phyloP scores from a whole-genome alignment of 139 green algal genomes.

The Asterochloris erici region DNA sequence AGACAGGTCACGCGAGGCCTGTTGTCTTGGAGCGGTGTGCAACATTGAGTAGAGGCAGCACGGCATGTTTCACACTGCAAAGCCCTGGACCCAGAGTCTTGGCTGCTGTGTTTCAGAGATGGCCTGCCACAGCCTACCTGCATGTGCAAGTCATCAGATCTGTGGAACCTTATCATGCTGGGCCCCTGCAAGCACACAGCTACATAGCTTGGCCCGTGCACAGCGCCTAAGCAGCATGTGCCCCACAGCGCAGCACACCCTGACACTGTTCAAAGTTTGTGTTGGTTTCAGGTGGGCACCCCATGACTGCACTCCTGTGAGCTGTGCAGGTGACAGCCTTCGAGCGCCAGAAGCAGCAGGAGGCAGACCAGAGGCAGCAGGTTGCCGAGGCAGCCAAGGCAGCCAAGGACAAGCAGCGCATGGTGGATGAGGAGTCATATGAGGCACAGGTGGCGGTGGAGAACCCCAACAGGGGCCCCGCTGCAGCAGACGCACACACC shows the following conservation, averaged over 20 bases:
- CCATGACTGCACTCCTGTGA: not conserved
- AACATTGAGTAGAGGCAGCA: too few relatives aligned
- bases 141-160: too few relatives aligned
- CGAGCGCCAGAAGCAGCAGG: conserved; percentile 23
- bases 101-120: too few relatives aligned
- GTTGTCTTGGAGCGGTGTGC: too few relatives aligned
- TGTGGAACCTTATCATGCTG: too few relatives aligned
- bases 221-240: too few relatives aligned
- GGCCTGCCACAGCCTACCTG: too few relatives aligned
- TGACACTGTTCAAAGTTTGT: not conserved
- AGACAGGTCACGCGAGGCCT: not conserved
- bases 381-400: conserved; percentile 7
- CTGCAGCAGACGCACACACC: conserved; percentile 19
- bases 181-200: too few relatives aligned
- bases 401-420: conserved; percentile 4
- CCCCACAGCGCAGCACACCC: not conserved
- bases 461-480: conserved; percentile 34
- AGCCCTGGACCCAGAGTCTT: too few relatives aligned
- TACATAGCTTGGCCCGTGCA: too few relatives aligned
- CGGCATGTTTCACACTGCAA: too few relatives aligned
- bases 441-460: conserved; percentile 21
- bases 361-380: conserved; percentile 6
- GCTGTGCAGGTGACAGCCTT: conserved; percentile 23
- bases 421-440: conserved; percentile 39
- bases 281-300: not conserved